Base-by-base conservation (phyloP, 2,329 filamentous ascomycete genomes). In the Graphilbum sp. region DNA sequence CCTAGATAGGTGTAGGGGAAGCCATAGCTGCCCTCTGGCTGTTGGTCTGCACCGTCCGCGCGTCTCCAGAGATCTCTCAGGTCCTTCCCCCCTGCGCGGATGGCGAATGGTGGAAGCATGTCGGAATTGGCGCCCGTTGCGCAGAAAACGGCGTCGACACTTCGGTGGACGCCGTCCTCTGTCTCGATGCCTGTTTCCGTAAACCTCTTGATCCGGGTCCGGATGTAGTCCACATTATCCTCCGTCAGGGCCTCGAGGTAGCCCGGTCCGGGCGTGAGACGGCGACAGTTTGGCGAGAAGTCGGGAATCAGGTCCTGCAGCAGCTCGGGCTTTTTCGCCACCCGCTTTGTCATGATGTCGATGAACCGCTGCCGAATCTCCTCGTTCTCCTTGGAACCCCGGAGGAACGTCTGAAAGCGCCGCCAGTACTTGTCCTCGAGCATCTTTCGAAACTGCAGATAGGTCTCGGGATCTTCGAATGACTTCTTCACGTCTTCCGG, bases 61-160 rank as follows among this genome's bases (percentile, higher is more conserved):
- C n/a, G 11, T 5, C 16, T 61, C 77, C 77, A 83, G 2, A 68
- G 59, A 9, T 61, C 53, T 11, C 60, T 55, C 2, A 82, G 56
- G 40, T 76, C 64, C 9, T 63, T 52, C 3, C 67, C 72, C 35
- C 64, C 54, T 2, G 70, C 67, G 19, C 61, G 58, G 44, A 83
- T 69, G 0, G 71, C 60, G 45, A 82, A 82, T 0, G 66, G 66
- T 0, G 74, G 74, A 0, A 67, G 57, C 53, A 69, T 61, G 44
- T 72, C 64, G 11, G 65, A 62, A 45, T 79, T 75, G 9, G 74
- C 73, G 1, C 79, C 79, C 0, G 79, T 84, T 2, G 75, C 72
- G 47, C 75, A 82, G 46, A 83, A 72, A 5, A 81, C 59, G 13
- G 72, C 70, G 42, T 80, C 76, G 0, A 78, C 72, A 15, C 70